Evolutionary conservation across 2,329 filamentous ascomycete genomes (phyloP).

Genomic region (Diaporthe longicolla): DNA sequence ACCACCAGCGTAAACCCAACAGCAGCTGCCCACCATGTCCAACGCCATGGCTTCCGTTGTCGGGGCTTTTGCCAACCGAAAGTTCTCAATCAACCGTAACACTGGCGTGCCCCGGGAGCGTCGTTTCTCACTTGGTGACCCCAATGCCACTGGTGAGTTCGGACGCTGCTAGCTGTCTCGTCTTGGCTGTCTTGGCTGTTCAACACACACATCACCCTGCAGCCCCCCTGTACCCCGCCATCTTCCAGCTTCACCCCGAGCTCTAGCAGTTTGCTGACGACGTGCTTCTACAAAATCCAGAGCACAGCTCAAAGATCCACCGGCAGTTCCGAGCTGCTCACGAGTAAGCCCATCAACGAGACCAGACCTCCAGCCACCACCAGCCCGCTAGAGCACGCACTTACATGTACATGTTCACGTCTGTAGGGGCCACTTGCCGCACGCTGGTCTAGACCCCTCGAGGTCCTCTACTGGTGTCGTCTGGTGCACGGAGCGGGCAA

Average conservation of each 20-base stretch:
- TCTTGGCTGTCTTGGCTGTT: slow-evolving; percentile 42
- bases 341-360: slow-evolving; percentile 59
- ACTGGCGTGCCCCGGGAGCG: slow-evolving; percentile 72
- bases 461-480: slow-evolving; percentile 94
- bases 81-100: slow-evolving; percentile 77
- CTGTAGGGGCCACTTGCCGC: slow-evolving; percentile 79
- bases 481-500: slow-evolving; percentile 90
- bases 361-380: slow-evolving; percentile 4
- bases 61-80: slow-evolving; percentile 62
- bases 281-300: slow-evolving; percentile 58
- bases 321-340: slow-evolving; percentile 91
- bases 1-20: not conserved
- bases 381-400: slow-evolving; percentile 14
- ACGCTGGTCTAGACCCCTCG: slow-evolving; percentile 90
- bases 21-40: slow-evolving; percentile 36
- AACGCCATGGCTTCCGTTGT: slow-evolving; percentile 58
- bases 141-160: slow-evolving; percentile 68
- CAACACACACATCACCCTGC: slow-evolving; percentile 21
- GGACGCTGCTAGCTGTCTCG: slow-evolving; percentile 30
- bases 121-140: slow-evolving; percentile 72
- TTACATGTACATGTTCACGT: slow-evolving; percentile 16
- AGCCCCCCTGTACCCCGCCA: not conserved
- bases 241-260: not conserved
- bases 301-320: slow-evolving; percentile 87
- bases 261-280: slow-evolving; percentile 25